These are phyloP conservation scores for Wallemia hederae DNA, from an alignment of 1,284 basidiomycete genomes.

Conservation along the genomic window DNA sequence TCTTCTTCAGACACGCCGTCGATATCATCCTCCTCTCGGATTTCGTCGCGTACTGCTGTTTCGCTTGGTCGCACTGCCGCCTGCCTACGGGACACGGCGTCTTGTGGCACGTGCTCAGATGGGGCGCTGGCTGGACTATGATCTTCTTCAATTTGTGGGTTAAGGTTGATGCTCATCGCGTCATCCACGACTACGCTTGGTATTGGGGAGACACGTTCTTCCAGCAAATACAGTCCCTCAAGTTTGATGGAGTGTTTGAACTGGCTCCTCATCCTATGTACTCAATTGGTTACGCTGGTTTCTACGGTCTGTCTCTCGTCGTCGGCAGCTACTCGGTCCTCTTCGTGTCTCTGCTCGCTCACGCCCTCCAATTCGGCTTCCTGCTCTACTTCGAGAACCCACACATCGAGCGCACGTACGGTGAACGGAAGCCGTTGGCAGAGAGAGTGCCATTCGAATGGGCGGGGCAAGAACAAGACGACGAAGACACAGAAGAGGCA, in stretches of 20 bases:
- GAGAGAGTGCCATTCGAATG: conserved; percentile 35
- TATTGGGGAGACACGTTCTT: conserved; percentile 50
- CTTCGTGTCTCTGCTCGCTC: conserved; percentile 70
- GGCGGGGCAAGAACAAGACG: conserved; percentile 5
- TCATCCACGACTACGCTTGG: conserved; percentile 50
- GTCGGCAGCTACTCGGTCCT: conserved; percentile 68
- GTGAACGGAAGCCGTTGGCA: conserved; percentile 51
- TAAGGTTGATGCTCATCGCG: conserved; percentile 72
- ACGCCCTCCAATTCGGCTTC: conserved; percentile 76
- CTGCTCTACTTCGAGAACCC: conserved; percentile 91
- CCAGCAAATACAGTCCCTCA: conserved; percentile 31
- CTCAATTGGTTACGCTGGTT: conserved; percentile 80
- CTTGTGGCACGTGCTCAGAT: conserved; percentile 49
- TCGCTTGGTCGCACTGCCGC: conserved; percentile 69
- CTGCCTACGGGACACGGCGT: conserved; percentile 46
- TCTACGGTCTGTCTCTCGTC: conserved; percentile 79
- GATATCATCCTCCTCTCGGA: conserved; percentile 92
- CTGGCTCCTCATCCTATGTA: conserved; percentile 77
- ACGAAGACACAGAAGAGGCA: background rate
- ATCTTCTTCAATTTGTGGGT: conserved; percentile 96
- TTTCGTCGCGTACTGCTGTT: conserved; percentile 81
- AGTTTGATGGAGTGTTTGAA: conserved; percentile 96
- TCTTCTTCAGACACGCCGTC: conserved; percentile 69
- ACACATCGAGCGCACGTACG: conserved; percentile 78
- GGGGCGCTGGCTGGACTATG: conserved; percentile 54